These are phyloP conservation scores for Neltuma alba DNA, from an alignment of 306 rosid genomes.

Conservation along the genomic window DNA sequence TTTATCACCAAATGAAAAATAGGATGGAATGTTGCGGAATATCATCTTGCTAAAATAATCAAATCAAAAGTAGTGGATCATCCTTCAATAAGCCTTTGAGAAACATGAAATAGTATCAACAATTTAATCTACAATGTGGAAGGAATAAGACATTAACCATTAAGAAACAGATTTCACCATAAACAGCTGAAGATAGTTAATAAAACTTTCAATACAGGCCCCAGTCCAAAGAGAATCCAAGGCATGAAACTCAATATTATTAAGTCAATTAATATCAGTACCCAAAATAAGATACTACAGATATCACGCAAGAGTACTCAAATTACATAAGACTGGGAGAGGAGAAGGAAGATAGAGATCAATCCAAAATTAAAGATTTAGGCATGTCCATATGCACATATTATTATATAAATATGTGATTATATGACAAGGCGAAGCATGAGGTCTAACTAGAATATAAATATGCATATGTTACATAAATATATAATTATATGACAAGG, in stretches of 20 bases:
- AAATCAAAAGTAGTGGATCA: background rate
- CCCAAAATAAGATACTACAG: constrained; percentile 5
- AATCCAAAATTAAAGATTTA: constrained; percentile 1
- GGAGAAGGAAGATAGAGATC: background rate
- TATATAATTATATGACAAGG: background rate
- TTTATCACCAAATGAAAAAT: background rate
- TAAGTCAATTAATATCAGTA: background rate
- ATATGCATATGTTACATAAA: background rate
- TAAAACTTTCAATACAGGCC: background rate
- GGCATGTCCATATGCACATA: background rate
- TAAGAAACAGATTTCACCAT: background rate
- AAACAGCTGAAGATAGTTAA: background rate
- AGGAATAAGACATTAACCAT: background rate
- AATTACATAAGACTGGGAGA: background rate
- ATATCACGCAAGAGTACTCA: constrained; percentile 22
- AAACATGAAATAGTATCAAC: background rate
- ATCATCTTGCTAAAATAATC: background rate
- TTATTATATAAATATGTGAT: background rate
- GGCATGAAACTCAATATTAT: constrained; percentile 11
- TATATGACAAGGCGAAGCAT: constrained; percentile 18
- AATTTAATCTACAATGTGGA: background rate
- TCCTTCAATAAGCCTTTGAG: background rate
- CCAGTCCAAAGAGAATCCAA: constrained; percentile 9
- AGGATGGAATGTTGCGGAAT: background rate
- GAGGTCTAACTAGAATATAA: constrained; percentile 6